These are phyloP conservation scores for Sporobolus alterniflorus DNA, from an alignment of 202 grass and related monocot genomes.

Conservation along the genomic window DNA sequence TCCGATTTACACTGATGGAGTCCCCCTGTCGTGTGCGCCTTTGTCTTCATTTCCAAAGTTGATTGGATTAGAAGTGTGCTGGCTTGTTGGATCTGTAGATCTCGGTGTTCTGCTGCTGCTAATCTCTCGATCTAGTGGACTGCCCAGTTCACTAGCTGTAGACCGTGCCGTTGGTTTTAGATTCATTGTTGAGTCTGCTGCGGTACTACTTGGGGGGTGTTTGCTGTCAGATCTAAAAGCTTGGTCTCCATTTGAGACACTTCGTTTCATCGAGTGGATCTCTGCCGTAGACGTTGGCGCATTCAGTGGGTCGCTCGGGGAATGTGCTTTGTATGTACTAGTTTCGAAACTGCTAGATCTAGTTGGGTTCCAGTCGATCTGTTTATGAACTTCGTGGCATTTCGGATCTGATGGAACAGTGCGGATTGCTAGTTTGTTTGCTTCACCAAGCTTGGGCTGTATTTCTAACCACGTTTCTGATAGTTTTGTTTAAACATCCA, in stretches of 20 bases:
- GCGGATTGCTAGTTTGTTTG: neutral
- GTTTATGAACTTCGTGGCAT: neutral
- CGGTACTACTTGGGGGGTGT: neutral
- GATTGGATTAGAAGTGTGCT: neutral
- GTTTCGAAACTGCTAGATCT: conserved; percentile 24
- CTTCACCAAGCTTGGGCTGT: neutral
- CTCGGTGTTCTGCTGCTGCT: neutral
- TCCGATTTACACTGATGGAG: neutral
- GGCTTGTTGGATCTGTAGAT: neutral
- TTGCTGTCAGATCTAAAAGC: neutral
- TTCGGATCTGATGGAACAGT: neutral
- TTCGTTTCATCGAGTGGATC: neutral
- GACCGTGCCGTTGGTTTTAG: neutral
- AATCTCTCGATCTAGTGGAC: neutral
- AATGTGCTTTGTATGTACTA: neutral
- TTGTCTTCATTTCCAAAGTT: neutral
- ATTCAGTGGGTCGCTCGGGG: neutral
- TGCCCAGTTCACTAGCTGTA: neutral
- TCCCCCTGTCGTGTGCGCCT: neutral
- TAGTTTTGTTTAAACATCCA: neutral
- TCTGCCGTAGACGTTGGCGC: neutral
- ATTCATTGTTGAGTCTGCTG: neutral
- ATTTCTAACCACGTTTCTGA: neutral
- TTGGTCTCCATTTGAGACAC: neutral
- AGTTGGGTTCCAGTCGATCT: neutral